Percentiles rank a stretch among this genome's conserved stretches.
phyloP scores from a whole-genome alignment of 2,329 filamentous ascomycete species.

The Penicillium crustosum region DNA sequence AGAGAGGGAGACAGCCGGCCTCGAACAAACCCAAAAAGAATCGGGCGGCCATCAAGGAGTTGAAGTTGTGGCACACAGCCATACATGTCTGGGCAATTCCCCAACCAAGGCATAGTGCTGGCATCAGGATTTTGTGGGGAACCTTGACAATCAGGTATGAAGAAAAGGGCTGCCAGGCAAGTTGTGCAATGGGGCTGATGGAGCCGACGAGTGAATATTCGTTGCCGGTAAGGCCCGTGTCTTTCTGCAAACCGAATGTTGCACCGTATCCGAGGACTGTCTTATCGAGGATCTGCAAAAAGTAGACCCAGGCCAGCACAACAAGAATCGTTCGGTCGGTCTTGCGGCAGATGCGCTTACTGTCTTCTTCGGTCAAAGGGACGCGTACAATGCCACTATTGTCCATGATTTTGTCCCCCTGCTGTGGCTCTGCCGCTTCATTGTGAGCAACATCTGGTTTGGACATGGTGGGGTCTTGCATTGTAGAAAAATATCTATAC shows the following conservation, averaged over 20 bases:
- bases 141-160: conserved; percentile 62
- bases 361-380: conserved; percentile 39
- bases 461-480: conserved; percentile 14
- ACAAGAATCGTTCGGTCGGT: conserved; percentile 60
- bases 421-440: conserved; percentile 15
- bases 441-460: conserved; percentile 23
- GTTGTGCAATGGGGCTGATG: conserved; percentile 59
- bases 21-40: conserved; percentile 57
- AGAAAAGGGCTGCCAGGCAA: conserved; percentile 62
- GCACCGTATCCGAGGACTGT: conserved; percentile 58
- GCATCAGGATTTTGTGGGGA: conserved; percentile 60
- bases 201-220: conserved; percentile 60
- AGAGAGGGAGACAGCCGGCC: conserved; percentile 51
- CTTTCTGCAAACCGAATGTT: conserved; percentile 55
- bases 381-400: conserved; percentile 22
- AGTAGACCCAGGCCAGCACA: conserved; percentile 49
- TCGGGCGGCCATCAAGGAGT: conserved; percentile 48
- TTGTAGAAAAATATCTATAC: conserved; percentile 4
- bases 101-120: conserved; percentile 50
- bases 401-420: conserved; percentile 16
- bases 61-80: conserved; percentile 50
- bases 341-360: conserved; percentile 59
- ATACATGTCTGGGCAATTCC: conserved; percentile 50
- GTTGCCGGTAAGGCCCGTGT: conserved; percentile 53
- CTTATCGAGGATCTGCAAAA: conserved; percentile 58